Evolutionary conservation across 352 stramenopile genomes (phyloP).

Genomic region (Phytophthora crassamura): DNA sequence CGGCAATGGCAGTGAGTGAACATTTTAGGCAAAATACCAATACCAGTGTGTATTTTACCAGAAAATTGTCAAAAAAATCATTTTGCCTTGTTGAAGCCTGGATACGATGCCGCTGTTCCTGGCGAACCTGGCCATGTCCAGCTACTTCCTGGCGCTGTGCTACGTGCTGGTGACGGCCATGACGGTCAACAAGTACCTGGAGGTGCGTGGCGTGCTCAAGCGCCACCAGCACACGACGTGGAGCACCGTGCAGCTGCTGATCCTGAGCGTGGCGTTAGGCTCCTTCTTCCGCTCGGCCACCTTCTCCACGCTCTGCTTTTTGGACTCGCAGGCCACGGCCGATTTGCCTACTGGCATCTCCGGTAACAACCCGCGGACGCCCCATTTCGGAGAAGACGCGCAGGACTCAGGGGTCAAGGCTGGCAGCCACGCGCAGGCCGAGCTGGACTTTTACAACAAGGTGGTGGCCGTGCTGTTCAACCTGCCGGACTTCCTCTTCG

Average conservation of each 20-base stretch:
- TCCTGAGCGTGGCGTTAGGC: constrained; percentile 81
- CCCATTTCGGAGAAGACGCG: constrained; percentile 12
- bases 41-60: no score
- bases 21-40: no score
- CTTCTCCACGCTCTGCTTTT: constrained; percentile 89
- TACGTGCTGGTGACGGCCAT: constrained; percentile 86
- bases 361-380: constrained; percentile 28
- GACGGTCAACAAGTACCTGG: constrained; percentile 78
- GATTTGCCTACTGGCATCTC: constrained; percentile 45
- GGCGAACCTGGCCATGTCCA: constrained; percentile 88
- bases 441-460: constrained; percentile 92
- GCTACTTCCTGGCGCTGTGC: constrained; percentile 89
- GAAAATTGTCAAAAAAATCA: background rate
- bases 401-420: constrained; percentile 17
- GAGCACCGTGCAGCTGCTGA: constrained; percentile 86
- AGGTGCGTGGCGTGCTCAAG: constrained; percentile 73
- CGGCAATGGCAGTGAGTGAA: constrained; percentile 11
- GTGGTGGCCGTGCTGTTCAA: constrained; percentile 93
- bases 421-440: constrained; percentile 47
- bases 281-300: constrained; percentile 88
- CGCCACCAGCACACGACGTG: constrained; percentile 72
- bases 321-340: constrained; percentile 78
- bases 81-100: background rate
- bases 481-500: constrained; percentile 92
- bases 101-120: constrained; percentile 87